phyloP scores from a whole-genome alignment of 1,284 basidiomycete genomes.

The Heterobasidion occidentale region DNA sequence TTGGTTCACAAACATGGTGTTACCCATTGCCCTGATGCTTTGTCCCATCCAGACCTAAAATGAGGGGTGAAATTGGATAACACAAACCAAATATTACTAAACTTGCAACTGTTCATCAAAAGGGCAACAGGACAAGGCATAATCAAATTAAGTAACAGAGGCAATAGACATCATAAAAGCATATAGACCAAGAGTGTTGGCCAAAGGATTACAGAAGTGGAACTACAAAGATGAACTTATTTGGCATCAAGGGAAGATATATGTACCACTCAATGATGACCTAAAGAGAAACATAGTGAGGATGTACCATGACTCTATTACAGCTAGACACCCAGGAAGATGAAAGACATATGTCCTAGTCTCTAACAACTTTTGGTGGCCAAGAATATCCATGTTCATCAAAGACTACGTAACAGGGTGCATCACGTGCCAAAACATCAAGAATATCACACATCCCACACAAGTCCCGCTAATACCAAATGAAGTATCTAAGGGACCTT shows the following conservation, averaged over 20 bases:
- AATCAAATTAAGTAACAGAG: not conserved
- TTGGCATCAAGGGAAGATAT: not conserved
- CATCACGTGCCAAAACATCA: not conserved
- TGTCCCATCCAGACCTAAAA: no score
- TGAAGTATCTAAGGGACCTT: not conserved
- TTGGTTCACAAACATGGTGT: no score
- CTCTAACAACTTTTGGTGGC: not conserved
- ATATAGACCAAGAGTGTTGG: not conserved
- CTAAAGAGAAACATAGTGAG: not conserved
- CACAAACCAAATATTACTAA: no score
- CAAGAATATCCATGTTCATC: not conserved
- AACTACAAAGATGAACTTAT: not conserved
- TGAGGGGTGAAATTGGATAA: no score
- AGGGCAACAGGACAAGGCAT: not conserved
- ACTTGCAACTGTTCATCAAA: not conserved
- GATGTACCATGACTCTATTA: not conserved
- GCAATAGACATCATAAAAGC: not conserved
- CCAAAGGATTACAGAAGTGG: not conserved
- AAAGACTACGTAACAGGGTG: not conserved
- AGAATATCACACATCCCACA: not conserved
- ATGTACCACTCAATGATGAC: not conserved
- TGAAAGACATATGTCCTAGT: not conserved
- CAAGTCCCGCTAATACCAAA: not conserved
- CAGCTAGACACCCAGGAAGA: not conserved
- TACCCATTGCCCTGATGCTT: no score